These are phyloP conservation scores for Tricholoma matsutake DNA, from an alignment of 768 basidiomycete genomes.

Conservation along the genomic window DNA sequence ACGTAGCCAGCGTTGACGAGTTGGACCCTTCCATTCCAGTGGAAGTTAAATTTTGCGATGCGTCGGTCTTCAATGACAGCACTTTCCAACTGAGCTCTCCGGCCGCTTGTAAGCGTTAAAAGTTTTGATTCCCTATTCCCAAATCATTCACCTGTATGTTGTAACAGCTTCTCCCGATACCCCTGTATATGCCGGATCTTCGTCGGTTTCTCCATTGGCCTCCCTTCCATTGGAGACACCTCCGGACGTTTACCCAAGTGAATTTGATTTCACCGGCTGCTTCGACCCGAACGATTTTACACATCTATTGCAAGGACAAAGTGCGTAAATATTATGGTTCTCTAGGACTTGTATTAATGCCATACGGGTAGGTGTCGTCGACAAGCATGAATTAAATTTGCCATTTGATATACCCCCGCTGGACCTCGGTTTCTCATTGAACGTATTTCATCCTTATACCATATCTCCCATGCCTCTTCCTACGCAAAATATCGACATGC, in stretches of 20 bases:
- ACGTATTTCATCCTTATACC: not conserved
- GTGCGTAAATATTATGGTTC: not conserved
- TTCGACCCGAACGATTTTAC: not conserved
- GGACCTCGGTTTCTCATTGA: not conserved
- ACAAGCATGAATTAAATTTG: not conserved
- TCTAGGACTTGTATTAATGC: not conserved
- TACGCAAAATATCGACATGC: not conserved
- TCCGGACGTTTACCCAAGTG: not conserved
- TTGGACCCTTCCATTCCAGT: slow-evolving; percentile 23
- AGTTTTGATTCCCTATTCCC: not conserved
- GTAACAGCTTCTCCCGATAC: not conserved
- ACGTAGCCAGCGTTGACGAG: slow-evolving; percentile 16
- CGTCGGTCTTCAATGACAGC: slow-evolving; percentile 16
- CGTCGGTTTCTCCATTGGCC: not conserved
- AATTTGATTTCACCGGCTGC: not conserved
- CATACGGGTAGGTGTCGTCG: not conserved
- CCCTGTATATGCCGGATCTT: not conserved
- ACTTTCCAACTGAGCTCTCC: not conserved
- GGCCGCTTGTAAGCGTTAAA: not conserved
- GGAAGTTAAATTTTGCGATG: slow-evolving; percentile 32
- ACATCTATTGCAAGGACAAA: not conserved
- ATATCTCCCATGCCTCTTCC: not conserved
- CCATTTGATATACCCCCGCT: not conserved
- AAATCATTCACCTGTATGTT: not conserved
- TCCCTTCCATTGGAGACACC: not conserved